Evolutionary conservation across 495 filamentous ascomycete species (phyloP), one percentile per base, ranked within the genome.

Genomic region (Hyaloscypha bicolor): DNA sequence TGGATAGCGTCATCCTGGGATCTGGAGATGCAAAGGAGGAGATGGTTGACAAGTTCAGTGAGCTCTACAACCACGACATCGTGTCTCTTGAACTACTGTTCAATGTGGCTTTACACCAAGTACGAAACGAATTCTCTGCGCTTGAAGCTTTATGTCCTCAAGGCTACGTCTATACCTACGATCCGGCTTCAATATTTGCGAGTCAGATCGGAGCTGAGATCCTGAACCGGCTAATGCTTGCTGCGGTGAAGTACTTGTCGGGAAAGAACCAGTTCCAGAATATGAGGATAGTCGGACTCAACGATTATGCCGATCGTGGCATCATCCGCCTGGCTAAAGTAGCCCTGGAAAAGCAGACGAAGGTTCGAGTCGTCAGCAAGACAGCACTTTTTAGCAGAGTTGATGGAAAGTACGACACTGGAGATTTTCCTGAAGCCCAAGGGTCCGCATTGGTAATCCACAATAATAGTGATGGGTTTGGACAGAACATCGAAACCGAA

Each of bases 381-480:
- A 4, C 55, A 42, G 61, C 65, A 53, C 37, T 73, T 2, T 73
- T 73, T 39, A 58, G 60, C 9, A 64, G 68, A 32, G 29, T 25
- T 6, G 12, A 66, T 9, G 64, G 64, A 14, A n/a, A 45, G 63
- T 72, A 69, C 53, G 22, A 69, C 31, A 58, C 60, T 60, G 48
- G 4, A 55, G 19, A 60, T 9, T 56, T 63, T 37, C 35, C 32
- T 25, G 21, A 57, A 21, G 57, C 33, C 48, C 16, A 21, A 14
- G 61, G 65, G 8, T 67, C 71, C 2, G 62, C 70, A 61, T 63
- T 73, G 51, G 71, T 73, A n/a, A 31, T 73, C 6, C 71, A 73
- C 33, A 73, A 73, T 63, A 73, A 73, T 61, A 70, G 67, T 63
- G 71, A 73, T 55, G 71, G 55, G 2, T 73, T 73, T 60, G 71